A percentile compares a stretch with the other conserved stretches of the same genome.
These are phyloP conservation scores for Penicillium turbatum DNA, from an alignment of 495 filamentous ascomycete genomes.

Conservation along the genomic window DNA sequence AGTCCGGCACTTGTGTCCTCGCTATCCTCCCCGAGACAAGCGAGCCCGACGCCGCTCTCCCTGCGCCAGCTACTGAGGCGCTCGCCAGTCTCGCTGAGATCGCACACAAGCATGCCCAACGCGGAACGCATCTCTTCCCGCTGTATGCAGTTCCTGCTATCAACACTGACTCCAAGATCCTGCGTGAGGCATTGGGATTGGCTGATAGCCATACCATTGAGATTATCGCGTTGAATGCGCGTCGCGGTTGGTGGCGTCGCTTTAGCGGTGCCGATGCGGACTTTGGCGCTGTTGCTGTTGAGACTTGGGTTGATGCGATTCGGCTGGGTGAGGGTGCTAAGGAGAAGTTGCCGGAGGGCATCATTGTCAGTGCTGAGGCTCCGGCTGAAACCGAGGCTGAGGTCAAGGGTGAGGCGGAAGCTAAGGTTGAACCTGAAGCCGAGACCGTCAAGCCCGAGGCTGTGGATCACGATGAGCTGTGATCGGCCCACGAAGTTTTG, in stretches of 20 bases:
- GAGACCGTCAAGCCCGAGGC: conserved; percentile 13
- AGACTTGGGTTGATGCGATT: conserved; percentile 84
- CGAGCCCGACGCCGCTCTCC: conserved; percentile 44
- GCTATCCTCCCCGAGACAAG: conserved; percentile 61
- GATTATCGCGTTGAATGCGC: conserved; percentile 77
- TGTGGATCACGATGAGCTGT: conserved; percentile 6
- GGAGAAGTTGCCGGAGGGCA: conserved; percentile 70
- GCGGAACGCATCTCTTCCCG: conserved; percentile 69
- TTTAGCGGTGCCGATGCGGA: conserved; percentile 51
- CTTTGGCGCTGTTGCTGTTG: conserved; percentile 58
- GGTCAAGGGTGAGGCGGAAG: conserved; percentile 41
- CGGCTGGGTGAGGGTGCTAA: conserved; percentile 80
- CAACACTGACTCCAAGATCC: conserved; percentile 51
- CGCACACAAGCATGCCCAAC: conserved; percentile 63
- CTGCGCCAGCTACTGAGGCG: conserved; percentile 46
- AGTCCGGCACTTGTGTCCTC: conserved; percentile 81
- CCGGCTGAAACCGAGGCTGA: conserved; percentile 14
- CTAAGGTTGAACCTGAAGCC: conserved; percentile 29
- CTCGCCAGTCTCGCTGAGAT: conserved; percentile 68
- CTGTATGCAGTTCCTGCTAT: conserved; percentile 67
- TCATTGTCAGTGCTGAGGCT: conserved; percentile 53
- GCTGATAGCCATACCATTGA: conserved; percentile 44
- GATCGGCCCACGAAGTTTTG: background rate
- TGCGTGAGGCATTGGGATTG: conserved; percentile 62
- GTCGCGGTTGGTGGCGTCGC: conserved; percentile 78